Conservation (phyloP, 139 green algal genomes). For the Chlamydomonas applanata region DNA sequence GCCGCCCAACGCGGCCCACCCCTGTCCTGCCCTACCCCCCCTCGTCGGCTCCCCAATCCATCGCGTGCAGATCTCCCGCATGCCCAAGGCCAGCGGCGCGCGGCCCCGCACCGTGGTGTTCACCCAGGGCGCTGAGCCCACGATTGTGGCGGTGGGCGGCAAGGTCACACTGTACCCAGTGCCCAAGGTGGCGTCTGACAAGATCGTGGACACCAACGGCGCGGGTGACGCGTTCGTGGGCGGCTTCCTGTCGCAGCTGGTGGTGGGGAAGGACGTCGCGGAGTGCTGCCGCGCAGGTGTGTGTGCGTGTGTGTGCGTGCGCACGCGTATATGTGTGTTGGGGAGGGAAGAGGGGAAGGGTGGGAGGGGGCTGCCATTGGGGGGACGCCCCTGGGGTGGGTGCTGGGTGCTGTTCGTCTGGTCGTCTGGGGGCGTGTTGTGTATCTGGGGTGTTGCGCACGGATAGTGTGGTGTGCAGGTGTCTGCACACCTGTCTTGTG, state of each 20-base stretch:
- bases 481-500: no score
- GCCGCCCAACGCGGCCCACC: no score
- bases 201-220: conserved; percentile 98
- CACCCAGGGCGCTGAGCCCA: conserved; percentile 90
- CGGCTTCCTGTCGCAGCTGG: conserved; percentile 96
- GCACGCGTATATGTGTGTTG: no score
- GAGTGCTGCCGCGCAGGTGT: conserved; percentile 12
- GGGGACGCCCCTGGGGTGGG: no score
- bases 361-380: no score
- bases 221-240: conserved; percentile 95
- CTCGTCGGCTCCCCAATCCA: no score
- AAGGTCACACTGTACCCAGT: conserved; percentile 43
- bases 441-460: no score
- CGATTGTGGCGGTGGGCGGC: conserved; percentile 80
- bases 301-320: background rate
- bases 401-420: no score
- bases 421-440: no score
- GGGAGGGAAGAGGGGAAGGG: no score
- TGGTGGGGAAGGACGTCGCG: conserved; percentile 69
- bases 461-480: no score
- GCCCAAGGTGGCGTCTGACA: conserved; percentile 51
- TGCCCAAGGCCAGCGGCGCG: conserved; percentile 82
- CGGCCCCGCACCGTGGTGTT: conserved; percentile 86
- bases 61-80: conserved; percentile 60
- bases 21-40: no score